Conservation (phyloP, 2,329 filamentous ascomycete genomes). For the Talaromyces sp. region DNA sequence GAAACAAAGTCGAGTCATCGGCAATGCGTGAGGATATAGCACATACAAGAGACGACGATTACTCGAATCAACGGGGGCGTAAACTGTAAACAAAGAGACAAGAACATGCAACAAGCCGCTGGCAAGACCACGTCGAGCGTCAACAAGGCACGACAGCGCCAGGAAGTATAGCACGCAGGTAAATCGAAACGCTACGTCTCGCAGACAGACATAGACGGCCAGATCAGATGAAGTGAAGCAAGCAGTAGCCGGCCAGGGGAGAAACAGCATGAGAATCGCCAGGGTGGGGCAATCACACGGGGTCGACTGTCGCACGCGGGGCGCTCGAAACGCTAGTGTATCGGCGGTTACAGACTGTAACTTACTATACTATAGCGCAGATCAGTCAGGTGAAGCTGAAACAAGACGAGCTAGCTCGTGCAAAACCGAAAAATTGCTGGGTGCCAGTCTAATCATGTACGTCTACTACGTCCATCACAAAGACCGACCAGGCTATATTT, state of each 20-base stretch:
- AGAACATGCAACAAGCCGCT: not conserved
- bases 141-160: not conserved
- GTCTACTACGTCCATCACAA: not conserved
- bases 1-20: not conserved
- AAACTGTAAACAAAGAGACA: constrained; percentile 1
- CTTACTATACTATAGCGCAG: too few species aligned
- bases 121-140: not conserved
- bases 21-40: not conserved
- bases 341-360: not conserved
- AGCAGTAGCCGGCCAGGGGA: not conserved
- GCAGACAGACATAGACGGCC: not conserved
- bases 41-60: not conserved
- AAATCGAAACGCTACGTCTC: too few species aligned
- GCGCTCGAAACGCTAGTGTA: not conserved
- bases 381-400: too few species aligned
- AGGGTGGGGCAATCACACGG: constrained; percentile 12
- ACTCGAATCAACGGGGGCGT: constrained; percentile 1
- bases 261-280: not conserved
- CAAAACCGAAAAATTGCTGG: too few species aligned
- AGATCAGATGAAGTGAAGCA: constrained; percentile 1
- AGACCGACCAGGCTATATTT: not conserved
- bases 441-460: not conserved
- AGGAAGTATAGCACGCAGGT: not conserved
- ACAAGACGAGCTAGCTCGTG: not conserved
- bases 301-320: not conserved